phyloP scores from a whole-genome alignment of 768 basidiomycete species.

The Termitomyces sp. region DNA sequence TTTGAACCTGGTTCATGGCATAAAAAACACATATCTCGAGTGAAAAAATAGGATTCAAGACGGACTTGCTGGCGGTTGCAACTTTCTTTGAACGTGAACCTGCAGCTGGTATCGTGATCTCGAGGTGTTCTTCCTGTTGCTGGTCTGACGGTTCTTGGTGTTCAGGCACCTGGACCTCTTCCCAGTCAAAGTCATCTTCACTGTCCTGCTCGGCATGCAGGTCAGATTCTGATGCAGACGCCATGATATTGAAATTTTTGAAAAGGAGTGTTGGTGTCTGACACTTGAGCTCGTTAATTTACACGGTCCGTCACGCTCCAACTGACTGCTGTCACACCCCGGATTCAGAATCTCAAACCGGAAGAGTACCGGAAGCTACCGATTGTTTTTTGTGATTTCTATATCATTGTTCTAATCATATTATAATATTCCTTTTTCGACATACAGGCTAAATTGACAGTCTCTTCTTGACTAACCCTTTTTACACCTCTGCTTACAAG shows the following conservation, averaged over 20 bases:
- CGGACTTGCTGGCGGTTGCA: conserved; percentile 41
- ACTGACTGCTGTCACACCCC: conserved; percentile 9
- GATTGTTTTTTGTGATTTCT: not conserved
- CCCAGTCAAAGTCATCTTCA: conserved; percentile 79
- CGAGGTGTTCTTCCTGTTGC: conserved; percentile 38
- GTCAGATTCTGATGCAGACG: conserved; percentile 13
- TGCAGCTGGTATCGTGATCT: conserved; percentile 59
- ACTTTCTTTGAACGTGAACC: conserved; percentile 31
- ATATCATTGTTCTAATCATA: too few relatives aligned
- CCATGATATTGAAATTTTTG: conserved; percentile 11
- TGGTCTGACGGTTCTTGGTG: conserved; percentile 21
- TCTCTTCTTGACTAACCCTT: not conserved
- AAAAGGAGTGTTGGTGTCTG: conserved; percentile 1
- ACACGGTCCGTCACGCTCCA: conserved; percentile 13
- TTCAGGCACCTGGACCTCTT: conserved; percentile 64
- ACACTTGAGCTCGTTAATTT: conserved; percentile 2
- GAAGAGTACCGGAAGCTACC: too few relatives aligned
- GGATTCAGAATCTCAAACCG: too few relatives aligned
- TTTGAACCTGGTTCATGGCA: conserved; percentile 33
- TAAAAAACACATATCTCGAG: conserved; percentile 12
- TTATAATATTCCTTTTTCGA: too few relatives aligned
- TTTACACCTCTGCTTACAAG: not conserved
- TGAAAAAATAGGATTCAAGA: conserved; percentile 9
- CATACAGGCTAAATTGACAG: too few relatives aligned
- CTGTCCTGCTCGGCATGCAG: conserved; percentile 29